phyloP scores from a whole-genome alignment of 2,329 filamentous ascomycete genomes.

The Alternaria postmessia region DNA sequence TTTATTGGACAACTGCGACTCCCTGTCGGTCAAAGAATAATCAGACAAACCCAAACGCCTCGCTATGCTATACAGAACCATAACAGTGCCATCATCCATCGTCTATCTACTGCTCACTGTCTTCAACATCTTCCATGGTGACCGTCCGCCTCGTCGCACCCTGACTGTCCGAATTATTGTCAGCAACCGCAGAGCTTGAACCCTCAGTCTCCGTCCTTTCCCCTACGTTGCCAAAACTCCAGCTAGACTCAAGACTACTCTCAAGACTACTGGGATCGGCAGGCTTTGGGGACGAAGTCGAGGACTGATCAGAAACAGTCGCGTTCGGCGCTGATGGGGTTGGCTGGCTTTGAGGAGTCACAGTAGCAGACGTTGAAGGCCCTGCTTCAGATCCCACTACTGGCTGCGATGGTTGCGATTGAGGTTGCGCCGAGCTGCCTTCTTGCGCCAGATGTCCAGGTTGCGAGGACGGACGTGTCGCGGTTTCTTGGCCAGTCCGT shows the following conservation, averaged over 20 bases:
- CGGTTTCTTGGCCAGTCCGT: conserved; percentile 23
- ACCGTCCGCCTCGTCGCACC: conserved; percentile 35
- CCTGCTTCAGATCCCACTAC: conserved; percentile 2
- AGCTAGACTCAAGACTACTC: conserved; percentile 46
- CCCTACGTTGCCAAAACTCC: conserved; percentile 45
- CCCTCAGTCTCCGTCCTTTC: conserved; percentile 37
- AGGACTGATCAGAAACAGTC: conserved; percentile 12
- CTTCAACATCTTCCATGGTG: conserved; percentile 46
- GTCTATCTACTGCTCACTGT: conserved; percentile 31
- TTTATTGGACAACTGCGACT: conserved; percentile 1
- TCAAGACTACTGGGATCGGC: conserved; percentile 42
- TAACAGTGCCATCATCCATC: conserved; percentile 10
- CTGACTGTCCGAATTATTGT: conserved; percentile 33
- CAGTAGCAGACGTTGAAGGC: conserved; percentile 9
- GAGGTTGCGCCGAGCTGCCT: background rate
- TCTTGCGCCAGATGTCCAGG: conserved; percentile 14
- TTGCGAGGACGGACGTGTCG: conserved; percentile 12
- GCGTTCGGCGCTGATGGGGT: conserved; percentile 8
- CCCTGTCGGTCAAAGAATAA: conserved; percentile 2
- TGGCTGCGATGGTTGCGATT: conserved; percentile 2
- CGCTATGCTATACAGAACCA: conserved; percentile 46
- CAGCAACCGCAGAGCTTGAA: conserved; percentile 41
- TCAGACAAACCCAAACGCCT: conserved; percentile 39
- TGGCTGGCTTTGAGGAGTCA: conserved; percentile 13
- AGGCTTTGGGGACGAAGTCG: conserved; percentile 31